Base-by-base conservation (phyloP, 2,329 filamentous ascomycete species). In the Blastomyces silverae region DNA sequence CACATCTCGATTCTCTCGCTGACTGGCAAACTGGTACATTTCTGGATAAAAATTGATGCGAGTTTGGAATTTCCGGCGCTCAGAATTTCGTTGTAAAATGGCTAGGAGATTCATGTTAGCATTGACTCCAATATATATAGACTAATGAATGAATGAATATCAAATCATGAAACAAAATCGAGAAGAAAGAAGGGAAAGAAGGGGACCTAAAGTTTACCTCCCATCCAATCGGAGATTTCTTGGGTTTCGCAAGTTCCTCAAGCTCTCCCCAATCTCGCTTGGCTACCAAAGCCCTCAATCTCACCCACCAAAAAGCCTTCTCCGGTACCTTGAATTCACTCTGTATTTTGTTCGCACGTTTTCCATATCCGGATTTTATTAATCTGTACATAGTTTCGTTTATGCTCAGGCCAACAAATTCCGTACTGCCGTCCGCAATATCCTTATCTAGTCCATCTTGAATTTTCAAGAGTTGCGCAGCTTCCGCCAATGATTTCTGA, bases 151-250 rank as follows among this genome's bases (percentile, higher is more conserved):
- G 57, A 48, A 60, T 31, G 57, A 48, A 42, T 50, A 42, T 56
- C 15, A 34, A 13, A 57, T 22, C 64, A 56, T 39, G 31, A 37
- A 17, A 37, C 7, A 39, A 37, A 13, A 57, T 37, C 3, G 11
- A n/a, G 34, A 57, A n/a, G 13, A 57, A 37, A 2, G 20, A 39
- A 11, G 61, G 48, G 11, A 44, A 42, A 15, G 10, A 13, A 44
- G 0, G 10, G 17, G 25, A 58, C 15, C 37, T 10, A 61, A 65
- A 53, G 79, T 86, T 81, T 78, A 91, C 89, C 85, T 96, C 91
- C 94, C 94, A 99, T 13, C 93, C 93, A 74, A 99, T 97, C 0
- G 93, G 91, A 65, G 89, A 94, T 77, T 92, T 96, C 73, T 90
- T 84, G 50, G 77, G 85, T 72, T 83, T 84, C 46, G 86, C 85